These are phyloP conservation scores for Fusarium piperis DNA, from an alignment of 2,329 filamentous ascomycete genomes.

Conservation along the genomic window DNA sequence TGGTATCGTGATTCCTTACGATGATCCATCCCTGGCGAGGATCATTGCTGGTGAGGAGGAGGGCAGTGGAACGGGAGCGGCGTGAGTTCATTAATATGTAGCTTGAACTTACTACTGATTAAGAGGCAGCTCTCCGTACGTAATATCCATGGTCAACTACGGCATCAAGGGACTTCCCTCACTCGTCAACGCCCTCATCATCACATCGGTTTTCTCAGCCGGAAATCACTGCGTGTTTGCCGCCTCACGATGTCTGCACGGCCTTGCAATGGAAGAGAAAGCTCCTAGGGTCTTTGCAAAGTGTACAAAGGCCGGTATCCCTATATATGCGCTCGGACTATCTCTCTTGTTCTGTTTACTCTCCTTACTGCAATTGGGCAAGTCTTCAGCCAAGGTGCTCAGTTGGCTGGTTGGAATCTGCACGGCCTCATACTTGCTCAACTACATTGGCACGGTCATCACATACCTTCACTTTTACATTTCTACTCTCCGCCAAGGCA, in stretches of 20 bases:
- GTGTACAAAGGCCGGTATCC: conserved; percentile 67
- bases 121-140: conserved; percentile 63
- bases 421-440: background rate
- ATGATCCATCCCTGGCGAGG: too few species aligned
- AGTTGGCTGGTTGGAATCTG: conserved; percentile 59
- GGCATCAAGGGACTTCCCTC: conserved; percentile 61
- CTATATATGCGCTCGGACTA: conserved; percentile 58
- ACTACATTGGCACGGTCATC: background rate
- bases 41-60: too few species aligned
- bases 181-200: conserved; percentile 62
- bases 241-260: conserved; percentile 57
- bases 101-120: conserved; percentile 34
- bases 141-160: conserved; percentile 67
- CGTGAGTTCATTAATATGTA: conserved; percentile 58
- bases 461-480: background rate
- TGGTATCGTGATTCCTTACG: too few species aligned
- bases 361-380: conserved; percentile 59
- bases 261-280: conserved; percentile 57
- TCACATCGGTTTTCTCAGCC: conserved; percentile 51
- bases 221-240: conserved; percentile 60
- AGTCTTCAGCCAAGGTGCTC: conserved; percentile 56
- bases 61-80: conserved; percentile 49
- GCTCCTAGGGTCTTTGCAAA: conserved; percentile 61
- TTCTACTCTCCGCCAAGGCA: background rate
- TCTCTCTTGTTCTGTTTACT: conserved; percentile 60